Evolutionary conservation across 2,329 filamentous ascomycete species (phyloP), one percentile per base, ranked within the genome.

Genomic region (Trichoderma gracile): DNA sequence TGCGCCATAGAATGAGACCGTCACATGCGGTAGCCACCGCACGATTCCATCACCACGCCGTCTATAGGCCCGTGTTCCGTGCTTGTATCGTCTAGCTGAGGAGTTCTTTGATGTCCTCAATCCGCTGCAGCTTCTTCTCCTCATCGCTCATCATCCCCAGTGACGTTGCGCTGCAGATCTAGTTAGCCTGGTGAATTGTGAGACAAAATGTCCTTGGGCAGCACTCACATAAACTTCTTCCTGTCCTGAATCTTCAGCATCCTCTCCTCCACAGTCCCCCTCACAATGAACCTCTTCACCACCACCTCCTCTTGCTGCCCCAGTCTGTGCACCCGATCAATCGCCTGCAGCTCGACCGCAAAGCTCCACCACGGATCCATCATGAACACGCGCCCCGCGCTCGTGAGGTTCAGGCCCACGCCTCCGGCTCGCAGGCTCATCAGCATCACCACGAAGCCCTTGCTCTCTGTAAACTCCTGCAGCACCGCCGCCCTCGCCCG

Each of bases 321-420:
- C 91, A 99, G 97, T 9, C 95, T 87, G 79, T 99, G 95, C 40
- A 99, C 93, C 1, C 95, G 91, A 79, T 99, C 95, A 72, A 99
- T 98, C 9, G 95, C 95, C 77, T 99, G 95, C 5, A 93, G 92
- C 78, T 99, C 95, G 14, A 98, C 89, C 0, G 95, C 93, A 77
- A 94, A 99, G 73, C 91, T 96, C 95, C 95, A 99, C 95, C 95
- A 99, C 0, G 95, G 95, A 76, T 99, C 95, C 95, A 99, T 98
- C 91, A 99, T 96, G 79, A 90, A 99, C 5, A 99, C 96, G 61
- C 91, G 83, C 68, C 89, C 92, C 6, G 95, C 95, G 69, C 88
- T 89, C 0, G 94, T 98, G 67, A 99, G 78, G 73, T 99, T 99
- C 49, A 99, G 81, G 0, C 95, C 95, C 0, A 99, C 95, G 25